Conservation (phyloP, 148 eudicot genomes). For the Persicaria maculosa region DNA sequence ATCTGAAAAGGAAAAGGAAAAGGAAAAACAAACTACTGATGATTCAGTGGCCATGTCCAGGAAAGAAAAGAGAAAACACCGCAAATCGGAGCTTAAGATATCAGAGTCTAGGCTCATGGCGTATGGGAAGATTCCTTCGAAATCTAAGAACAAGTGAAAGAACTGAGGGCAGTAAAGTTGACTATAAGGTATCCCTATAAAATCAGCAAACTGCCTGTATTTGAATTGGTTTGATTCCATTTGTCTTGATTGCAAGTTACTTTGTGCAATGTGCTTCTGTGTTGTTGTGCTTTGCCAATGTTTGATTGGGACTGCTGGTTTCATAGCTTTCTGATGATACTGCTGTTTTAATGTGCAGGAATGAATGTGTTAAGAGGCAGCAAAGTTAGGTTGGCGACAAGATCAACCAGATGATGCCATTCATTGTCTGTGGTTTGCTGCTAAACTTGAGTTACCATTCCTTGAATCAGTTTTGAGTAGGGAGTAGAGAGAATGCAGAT, state of each 20-base stretch:
- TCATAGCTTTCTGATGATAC: neutral
- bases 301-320: neutral
- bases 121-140: constrained; percentile 45
- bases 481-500: neutral
- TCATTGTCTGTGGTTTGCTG: neutral
- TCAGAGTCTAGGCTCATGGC: constrained; percentile 42
- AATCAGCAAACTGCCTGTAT: neutral
- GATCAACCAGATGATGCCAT: neutral
- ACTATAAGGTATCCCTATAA: neutral
- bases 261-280: neutral
- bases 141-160: constrained; percentile 51
- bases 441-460: constrained; percentile 1
- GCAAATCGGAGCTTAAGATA: constrained; percentile 33
- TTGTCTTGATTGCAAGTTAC: neutral
- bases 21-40: constrained; percentile 19
- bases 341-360: neutral
- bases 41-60: constrained; percentile 38
- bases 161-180: constrained; percentile 11
- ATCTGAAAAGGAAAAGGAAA: constrained; percentile 17
- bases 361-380: neutral
- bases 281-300: neutral
- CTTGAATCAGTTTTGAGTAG: neutral
- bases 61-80: constrained; percentile 42
- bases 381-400: neutral
- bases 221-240: neutral